Conservation (phyloP, 305 asterid genomes). For the Fraxinus paxiana region DNA sequence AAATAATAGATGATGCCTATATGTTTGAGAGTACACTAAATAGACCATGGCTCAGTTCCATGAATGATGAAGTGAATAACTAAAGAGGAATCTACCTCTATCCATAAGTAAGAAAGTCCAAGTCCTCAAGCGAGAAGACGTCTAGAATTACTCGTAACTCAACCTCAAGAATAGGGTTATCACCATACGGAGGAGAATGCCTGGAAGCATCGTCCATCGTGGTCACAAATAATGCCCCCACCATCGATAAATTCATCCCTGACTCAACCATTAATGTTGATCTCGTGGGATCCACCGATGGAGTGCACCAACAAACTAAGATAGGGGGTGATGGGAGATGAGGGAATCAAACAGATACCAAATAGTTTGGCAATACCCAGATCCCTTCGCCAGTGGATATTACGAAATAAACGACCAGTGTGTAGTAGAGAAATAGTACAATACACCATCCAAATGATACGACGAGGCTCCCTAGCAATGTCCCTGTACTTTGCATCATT, state of each 20-base stretch:
- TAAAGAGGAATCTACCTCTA: neutral
- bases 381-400: neutral
- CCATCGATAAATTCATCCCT: neutral
- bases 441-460: neutral
- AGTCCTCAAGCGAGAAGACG: neutral
- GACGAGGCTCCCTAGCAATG: neutral
- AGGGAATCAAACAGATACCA: neutral
- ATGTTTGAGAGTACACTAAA: neutral
- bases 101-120: neutral
- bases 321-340: neutral
- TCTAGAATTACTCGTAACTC: neutral
- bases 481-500: neutral
- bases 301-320: neutral
- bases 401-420: neutral
- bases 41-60: neutral
- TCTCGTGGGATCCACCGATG: neutral
- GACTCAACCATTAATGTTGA: neutral
- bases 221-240: neutral
- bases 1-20: neutral
- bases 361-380: neutral
- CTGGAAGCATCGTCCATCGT: neutral
- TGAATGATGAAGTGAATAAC: neutral
- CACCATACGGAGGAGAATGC: neutral
- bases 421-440: neutral
- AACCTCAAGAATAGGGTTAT: neutral